Base-by-base conservation (phyloP, 805 yeast genomes). In the Ogataea ganodermae region DNA sequence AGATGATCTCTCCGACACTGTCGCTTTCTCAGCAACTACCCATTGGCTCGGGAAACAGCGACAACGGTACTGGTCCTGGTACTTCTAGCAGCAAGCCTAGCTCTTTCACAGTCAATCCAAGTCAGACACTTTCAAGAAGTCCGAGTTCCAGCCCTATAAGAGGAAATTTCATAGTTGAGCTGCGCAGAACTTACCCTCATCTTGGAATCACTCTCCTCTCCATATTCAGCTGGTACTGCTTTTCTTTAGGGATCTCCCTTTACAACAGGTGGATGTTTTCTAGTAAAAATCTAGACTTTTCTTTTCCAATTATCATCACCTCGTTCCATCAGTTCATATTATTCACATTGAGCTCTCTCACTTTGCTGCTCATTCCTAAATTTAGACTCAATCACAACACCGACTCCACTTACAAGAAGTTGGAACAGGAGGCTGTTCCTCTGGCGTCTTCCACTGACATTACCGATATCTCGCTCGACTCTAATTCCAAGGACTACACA, bases 251-350 rank as follows among this genome's bases (percentile, higher is more conserved):
- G 14, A 79, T 87, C 16, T 83, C 91, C 7, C 66, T 88, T 24
- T 94, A 92, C 70, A 94, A 94, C 73, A 91, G 91, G 70, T 90
- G 97, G 97, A 92, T 92, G 97, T 94, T 92, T 70, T 91, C 92
- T 32, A 74, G 56, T 46, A 63, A 78, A 8, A 86, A 89, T 16
- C 71, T 91, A 46, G 80, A 87, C 61, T 84, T 94, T 58, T 79
- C 81, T 26, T 94, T 82, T 62, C 99, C 99, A 1, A 78, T 94
- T 18, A 69, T 91, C 23, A 80, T 91, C 44, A 94, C 99, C 0
- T 74, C 91, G 3, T 75, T 84, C 57, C 99, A 94, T 69, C 98
- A 94, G 69, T 61, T 84, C 22, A 78, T 85, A 39, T 77, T 89
- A 35, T 71, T 86, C 49, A 45, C 71, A 36, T 60, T 86, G 28